Base-by-base conservation (phyloP, 202 grass and related monocot genomes). In the Musa balbisiana region DNA sequence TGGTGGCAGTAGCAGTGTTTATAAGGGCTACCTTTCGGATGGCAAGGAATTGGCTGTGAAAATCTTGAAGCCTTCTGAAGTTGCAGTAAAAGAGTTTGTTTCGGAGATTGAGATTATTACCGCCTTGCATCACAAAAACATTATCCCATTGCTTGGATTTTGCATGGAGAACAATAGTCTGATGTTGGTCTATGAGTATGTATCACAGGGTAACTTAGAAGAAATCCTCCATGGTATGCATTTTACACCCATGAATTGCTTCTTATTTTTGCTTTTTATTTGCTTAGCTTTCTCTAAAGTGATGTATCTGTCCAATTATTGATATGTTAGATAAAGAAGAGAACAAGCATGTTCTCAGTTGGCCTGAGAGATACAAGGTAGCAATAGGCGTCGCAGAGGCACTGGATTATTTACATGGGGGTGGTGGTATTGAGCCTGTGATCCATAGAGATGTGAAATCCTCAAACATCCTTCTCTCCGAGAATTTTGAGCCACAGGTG, bases 361-460 rank as follows among this genome's bases (percentile, higher is more conserved):
- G 93, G 93, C 77, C 81, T 13, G 83, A 97, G 71, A 89, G 93
- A 79, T 91, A 91, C 73, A 89, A 81, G 14, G 88, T 91, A 51
- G 93, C 90, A 1, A 53, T 83, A 54, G 93, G 93, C 73, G 81
- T 97, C 80, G 86, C 84, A 76, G 79, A 67, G 63, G 88, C 90
- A 64, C 81, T 97, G 56, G 75, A 87, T 80, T 93, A 93, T 84
- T 83, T 97, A 66, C 90, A 97, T 60, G 86, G 88, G 25, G 79
- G 73, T 62, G 81, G 58, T 70, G 91, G 84, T 73, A 79, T 64
- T 58, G 52, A 51, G 15, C 84, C 82, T 60, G 93, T 91, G 63
- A 89, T 97, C 68, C 93, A 97, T 52, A 82, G 93, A 79, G 93
- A 97, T 84, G 86, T 97, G 17, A 97, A 97, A 49, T 97, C 93